Conservation (phyloP, 108 stramenopile genomes). For the Skeletonema menzelii region DNA sequence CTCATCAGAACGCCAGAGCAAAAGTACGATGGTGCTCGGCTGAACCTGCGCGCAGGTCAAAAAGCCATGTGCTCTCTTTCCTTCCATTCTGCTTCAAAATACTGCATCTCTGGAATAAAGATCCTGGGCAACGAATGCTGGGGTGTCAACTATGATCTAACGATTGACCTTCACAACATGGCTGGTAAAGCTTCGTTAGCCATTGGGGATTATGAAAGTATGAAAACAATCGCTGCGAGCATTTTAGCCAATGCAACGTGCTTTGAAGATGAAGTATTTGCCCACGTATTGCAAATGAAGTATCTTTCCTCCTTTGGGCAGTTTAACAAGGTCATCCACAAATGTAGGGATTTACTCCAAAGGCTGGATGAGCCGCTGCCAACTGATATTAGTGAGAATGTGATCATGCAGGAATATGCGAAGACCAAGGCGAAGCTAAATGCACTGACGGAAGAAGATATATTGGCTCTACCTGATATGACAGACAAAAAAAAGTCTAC, state of each 20-base stretch:
- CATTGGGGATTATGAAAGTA: not conserved
- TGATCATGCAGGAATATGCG: not conserved
- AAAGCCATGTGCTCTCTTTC: conserved; percentile 15
- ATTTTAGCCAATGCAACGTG: not conserved
- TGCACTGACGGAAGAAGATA: not conserved
- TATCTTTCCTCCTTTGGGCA: not conserved
- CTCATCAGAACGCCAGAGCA: conserved; percentile 16
- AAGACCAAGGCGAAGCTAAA: not conserved
- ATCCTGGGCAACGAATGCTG: conserved; percentile 13
- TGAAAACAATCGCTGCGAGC: not conserved
- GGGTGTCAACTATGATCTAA: conserved; percentile 10
- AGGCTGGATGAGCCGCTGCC: not conserved
- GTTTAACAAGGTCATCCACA: not conserved
- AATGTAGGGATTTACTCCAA: not conserved
- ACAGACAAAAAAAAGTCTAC: not conserved
- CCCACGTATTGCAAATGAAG: not conserved
- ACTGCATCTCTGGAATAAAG: conserved; percentile 16
- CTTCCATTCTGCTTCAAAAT: conserved; percentile 17
- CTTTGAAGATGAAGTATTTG: not conserved
- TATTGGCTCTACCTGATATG: not conserved
- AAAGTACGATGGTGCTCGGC: conserved; percentile 5
- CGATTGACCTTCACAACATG: conserved; percentile 3
- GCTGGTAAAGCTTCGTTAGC: not conserved
- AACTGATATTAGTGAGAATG: not conserved
- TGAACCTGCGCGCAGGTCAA: conserved; percentile 29